Evolutionary conservation across 495 filamentous ascomycete species (phyloP), one percentile per base, ranked within the genome.

Genomic region (Aspergillus kassunensis): DNA sequence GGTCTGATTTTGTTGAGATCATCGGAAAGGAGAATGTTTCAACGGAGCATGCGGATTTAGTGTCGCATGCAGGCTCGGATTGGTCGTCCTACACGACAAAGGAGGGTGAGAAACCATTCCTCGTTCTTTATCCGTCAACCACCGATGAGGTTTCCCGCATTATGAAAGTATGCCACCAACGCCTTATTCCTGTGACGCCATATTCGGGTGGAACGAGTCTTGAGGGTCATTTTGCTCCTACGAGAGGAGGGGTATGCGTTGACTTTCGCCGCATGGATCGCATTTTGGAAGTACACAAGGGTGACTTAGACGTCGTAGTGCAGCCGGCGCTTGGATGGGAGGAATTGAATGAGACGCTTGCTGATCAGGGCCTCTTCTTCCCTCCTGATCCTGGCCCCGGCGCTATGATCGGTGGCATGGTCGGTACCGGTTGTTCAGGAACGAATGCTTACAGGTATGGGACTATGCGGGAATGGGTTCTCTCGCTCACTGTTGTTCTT

Each of bases 1-100:
- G 95, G 93, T 75, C 86, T 5, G 93, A 98, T 66, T 91, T 97
- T 61, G 83, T 85, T 34, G 78, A 80, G 23, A 86, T 98, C 16
- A 79, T 97, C 8, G 93, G 95, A 44, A 74, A 80, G 51, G 87
- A 91, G 24, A 84, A 97, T 66, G 87, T 98, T 30, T 90, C 86
- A 37, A 96, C 92, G 0, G 55, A 80, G 34, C 73, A 76, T 7
- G 73, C 69, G 10, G 88, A 96, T 52, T 67, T 91, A 33, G 68
- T 78, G 9, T 71, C 75, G 10, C 93, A 97, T 65, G 77, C 91
- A 1, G 87, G 85, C 8, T 92, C 88, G 9, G 88, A 92, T 27
- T 98, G 91, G 90, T 92, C 88, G 37, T 88, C 90, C 1, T 89
- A 97, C 63, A 78, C 75, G 11, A 67, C 62, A 24, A 78, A 79